A percentile compares a stretch with the other conserved stretches of the same genome.
These are phyloP conservation scores for Candida silvicultrix DNA, from an alignment of 805 yeast species.

Conservation along the genomic window DNA sequence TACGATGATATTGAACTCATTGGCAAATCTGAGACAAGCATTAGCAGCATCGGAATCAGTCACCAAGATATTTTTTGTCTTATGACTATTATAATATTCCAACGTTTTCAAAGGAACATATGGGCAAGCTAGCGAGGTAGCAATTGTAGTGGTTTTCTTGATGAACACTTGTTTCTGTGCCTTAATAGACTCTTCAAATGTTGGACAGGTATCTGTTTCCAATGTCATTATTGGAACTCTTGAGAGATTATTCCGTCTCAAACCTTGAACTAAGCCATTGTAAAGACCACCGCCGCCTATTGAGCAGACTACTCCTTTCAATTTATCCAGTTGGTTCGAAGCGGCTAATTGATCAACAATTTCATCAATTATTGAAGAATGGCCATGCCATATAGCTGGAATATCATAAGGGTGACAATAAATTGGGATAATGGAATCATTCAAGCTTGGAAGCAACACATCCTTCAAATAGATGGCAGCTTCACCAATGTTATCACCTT, in stretches of 20 bases:
- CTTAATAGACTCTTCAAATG: conserved; percentile 44
- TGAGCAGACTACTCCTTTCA: conserved; percentile 45
- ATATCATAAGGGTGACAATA: conserved; percentile 53
- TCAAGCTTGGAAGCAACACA: conserved; percentile 21
- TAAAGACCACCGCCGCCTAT: conserved; percentile 56
- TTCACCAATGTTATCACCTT: conserved; percentile 42
- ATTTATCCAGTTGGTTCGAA: conserved; percentile 16
- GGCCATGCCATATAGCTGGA: conserved; percentile 50
- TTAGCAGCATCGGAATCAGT: conserved; percentile 51
- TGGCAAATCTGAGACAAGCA: conserved; percentile 44
- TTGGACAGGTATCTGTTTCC: conserved; percentile 61
- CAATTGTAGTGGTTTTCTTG: conserved; percentile 44
- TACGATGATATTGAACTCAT: conserved; percentile 43
- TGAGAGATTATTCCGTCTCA: conserved; percentile 27
- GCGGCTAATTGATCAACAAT: conserved; percentile 23
- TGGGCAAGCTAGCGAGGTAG: conserved; percentile 59
- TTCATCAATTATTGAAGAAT: conserved; percentile 41
- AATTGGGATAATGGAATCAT: conserved; percentile 26
- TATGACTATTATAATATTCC: conserved; percentile 34
- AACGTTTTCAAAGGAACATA: conserved; percentile 46
- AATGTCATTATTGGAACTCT: conserved; percentile 40
- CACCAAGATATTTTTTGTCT: conserved; percentile 35
- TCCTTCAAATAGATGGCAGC: conserved; percentile 39
- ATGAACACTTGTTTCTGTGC: conserved; percentile 39
- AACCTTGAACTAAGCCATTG: conserved; percentile 43